Evolutionary conservation across 176 grass and related monocot genomes (phyloP), one percentile per base, ranked within the genome.

Genomic region (Carex parvula): DNA sequence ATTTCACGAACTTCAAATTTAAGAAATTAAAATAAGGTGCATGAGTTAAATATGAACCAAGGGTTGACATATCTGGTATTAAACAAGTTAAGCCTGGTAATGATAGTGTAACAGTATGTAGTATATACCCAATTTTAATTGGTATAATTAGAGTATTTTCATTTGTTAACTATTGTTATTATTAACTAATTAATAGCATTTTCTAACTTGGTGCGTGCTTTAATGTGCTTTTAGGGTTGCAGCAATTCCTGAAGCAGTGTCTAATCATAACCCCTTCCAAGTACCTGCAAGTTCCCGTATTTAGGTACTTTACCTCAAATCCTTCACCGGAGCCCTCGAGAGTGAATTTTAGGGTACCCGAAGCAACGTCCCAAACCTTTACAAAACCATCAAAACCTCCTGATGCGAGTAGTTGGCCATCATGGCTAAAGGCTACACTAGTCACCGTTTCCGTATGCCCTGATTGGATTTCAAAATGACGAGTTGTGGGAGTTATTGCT

Each of bases 351-450:
- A 90, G 70, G 80, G 89, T 85, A 84, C 61, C 83, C 59, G 79
- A 80, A 90, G 88, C 62, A 83, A 85, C 87, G 14, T 89, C 81
- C 93, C 96, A 99, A 54, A 99, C 81, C 85, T 90, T 89, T 66
- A 99, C 83, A 42, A 84, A 24, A 55, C 96, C 96, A 85, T 99
- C 96, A 89, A 91, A 88, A 87, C 93, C 84, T 89, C 91, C 96
- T 85, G 35, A 89, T 42, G 96, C 96, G 21, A 99, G 79, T 85
- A 95, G 82, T 85, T 78, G 86, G 6, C 96, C 96, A 91, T 99
- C 96, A 84, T 88, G 91, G 86, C 92, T 99, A 76, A 99, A 99
- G 57, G 88, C 87, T 66, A 93, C 83, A 48, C 80, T 82, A 75
- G 86, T 79, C 8, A 99, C 91, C 26, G 91, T 90, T 86, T 99